Evolutionary conservation across 768 basidiomycete species (phyloP).

Genomic region (Sporobolomyces roseus): DNA sequence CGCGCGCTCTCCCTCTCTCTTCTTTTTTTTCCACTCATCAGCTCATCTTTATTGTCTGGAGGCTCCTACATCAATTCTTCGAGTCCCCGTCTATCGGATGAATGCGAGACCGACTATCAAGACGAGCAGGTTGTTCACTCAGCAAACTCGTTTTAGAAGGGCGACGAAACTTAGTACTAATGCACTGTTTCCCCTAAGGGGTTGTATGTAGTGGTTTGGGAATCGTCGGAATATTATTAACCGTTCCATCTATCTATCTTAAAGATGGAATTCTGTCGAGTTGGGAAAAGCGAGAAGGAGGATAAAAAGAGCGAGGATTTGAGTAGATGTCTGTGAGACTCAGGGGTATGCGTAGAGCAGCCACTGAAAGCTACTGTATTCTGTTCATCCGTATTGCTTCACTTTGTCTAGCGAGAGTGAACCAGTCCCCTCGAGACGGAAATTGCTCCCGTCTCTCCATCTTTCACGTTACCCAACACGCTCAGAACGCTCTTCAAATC

Average conservation of each 20-base stretch:
- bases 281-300: background rate
- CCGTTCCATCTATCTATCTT: background rate
- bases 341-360: too few species aligned
- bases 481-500: too few species aligned
- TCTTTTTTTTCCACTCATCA: conserved; percentile 17
- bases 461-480: too few species aligned
- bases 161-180: conserved; percentile 11
- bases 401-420: too few species aligned
- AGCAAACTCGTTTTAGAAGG: too few species aligned
- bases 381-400: too few species aligned
- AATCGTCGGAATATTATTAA: conserved; percentile 4
- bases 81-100: conserved; percentile 27
- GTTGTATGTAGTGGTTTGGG: conserved; percentile 8
- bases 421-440: too few species aligned
- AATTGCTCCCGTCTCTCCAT: too few species aligned
- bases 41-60: conserved; percentile 34
- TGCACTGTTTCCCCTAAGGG: background rate
- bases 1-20: background rate
- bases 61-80: background rate
- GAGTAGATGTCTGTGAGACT: too few species aligned
- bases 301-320: too few species aligned
- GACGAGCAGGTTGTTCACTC: too few species aligned
- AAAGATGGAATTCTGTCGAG: background rate
- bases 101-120: background rate
- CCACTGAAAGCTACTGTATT: too few species aligned